Conservation (phyloP, 2,329 filamentous ascomycete genomes). For the Xylaria sp. region DNA sequence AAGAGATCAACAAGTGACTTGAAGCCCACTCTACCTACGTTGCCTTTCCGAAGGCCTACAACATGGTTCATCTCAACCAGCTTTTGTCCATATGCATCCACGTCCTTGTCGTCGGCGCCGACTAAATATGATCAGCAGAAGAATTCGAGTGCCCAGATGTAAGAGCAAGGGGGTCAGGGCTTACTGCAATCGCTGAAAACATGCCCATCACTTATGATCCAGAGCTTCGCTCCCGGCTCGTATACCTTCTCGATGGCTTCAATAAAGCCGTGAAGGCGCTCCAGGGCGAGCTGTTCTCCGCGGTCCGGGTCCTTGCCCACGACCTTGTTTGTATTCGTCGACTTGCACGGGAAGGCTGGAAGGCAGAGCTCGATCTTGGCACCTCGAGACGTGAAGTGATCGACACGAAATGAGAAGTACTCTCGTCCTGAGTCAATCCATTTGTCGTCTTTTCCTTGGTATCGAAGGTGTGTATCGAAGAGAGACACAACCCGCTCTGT, state of each 20-base stretch:
- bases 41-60: slow-evolving; percentile 29
- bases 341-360: slow-evolving; percentile 46
- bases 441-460: slow-evolving; percentile 16
- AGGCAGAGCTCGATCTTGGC: slow-evolving; percentile 26
- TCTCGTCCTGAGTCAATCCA: slow-evolving; percentile 10
- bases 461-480: slow-evolving; percentile 20
- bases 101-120: slow-evolving; percentile 46
- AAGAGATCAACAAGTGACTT: slow-evolving; percentile 36
- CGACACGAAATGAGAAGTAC: slow-evolving; percentile 17
- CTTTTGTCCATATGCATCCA: slow-evolving; percentile 43
- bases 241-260: slow-evolving; percentile 37
- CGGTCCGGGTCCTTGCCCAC: slow-evolving; percentile 37
- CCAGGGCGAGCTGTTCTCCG: slow-evolving; percentile 40
- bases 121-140: slow-evolving; percentile 29
- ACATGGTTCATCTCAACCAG: slow-evolving; percentile 43
- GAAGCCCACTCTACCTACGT: slow-evolving; percentile 32
- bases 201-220: slow-evolving; percentile 45
- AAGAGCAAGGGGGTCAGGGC: not conserved
- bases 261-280: slow-evolving; percentile 36
- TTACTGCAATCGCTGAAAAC: slow-evolving; percentile 46
- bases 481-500: slow-evolving; percentile 14
- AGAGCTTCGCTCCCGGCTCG: slow-evolving; percentile 38
- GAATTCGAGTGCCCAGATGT: not conserved
- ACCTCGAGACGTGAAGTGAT: slow-evolving; percentile 18
- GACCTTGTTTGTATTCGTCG: slow-evolving; percentile 41